A percentile compares a stretch with the other conserved stretches of the same genome.
Conservation (phyloP, 2,329 filamentous ascomycete genomes). For the Fusarium hostae region DNA sequence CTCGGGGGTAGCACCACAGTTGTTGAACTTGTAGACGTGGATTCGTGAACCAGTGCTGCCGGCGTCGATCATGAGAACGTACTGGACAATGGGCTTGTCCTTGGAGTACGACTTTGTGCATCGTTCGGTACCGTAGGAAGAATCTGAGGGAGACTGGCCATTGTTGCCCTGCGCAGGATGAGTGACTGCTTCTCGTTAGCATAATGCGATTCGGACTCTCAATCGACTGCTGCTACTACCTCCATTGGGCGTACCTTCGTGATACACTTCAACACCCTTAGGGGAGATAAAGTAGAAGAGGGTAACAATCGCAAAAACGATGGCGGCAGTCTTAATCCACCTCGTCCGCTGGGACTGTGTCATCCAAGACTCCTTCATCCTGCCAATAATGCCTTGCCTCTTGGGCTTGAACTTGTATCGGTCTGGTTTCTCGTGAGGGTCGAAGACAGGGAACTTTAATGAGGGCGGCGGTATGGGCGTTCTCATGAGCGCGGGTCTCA, state of each 20-base stretch:
- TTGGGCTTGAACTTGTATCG: conserved; percentile 64
- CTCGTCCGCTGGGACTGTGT: conserved; percentile 73
- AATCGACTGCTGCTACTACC: conserved; percentile 21
- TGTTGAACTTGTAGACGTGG: conserved; percentile 99
- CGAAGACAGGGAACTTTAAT: conserved; percentile 64
- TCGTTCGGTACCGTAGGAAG: conserved; percentile 73
- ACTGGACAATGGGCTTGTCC: conserved; percentile 94
- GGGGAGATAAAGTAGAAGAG: conserved; percentile 74
- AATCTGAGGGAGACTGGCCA: conserved; percentile 68
- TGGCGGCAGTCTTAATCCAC: conserved; percentile 73
- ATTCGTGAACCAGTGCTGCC: conserved; percentile 98
- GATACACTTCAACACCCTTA: conserved; percentile 65
- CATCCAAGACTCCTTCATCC: conserved; percentile 68
- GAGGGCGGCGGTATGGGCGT: conserved; percentile 73
- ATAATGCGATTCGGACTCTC: neutral
- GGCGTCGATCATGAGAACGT: conserved; percentile 98
- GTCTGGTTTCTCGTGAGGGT: conserved; percentile 73
- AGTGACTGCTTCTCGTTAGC: conserved; percentile 39
- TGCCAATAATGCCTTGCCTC: conserved; percentile 62
- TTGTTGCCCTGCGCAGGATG: conserved; percentile 41
- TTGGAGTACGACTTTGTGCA: conserved; percentile 87
- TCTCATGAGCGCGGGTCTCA: conserved; percentile 62
- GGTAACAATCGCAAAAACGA: conserved; percentile 68
- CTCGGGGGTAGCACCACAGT: conserved; percentile 94
- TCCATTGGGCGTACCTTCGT: conserved; percentile 52